Evolutionary conservation across 768 basidiomycete species (phyloP).

Genomic region (Royoungia palumana): DNA sequence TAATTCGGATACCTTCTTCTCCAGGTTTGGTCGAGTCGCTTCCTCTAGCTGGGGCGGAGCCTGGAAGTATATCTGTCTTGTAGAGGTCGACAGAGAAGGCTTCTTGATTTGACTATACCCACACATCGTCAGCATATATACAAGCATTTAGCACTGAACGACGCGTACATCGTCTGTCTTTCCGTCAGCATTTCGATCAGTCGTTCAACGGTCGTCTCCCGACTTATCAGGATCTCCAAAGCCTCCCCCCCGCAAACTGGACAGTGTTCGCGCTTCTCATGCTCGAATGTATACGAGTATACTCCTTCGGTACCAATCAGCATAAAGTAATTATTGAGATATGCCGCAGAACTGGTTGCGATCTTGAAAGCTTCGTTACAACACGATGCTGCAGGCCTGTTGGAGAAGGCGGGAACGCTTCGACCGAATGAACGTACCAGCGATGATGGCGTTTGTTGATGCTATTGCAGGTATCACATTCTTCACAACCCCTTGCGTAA

Average conservation of each 20-base stretch:
- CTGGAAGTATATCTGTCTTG: slow-evolving; percentile 84
- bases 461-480: slow-evolving; percentile 99
- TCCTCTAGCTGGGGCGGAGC: slow-evolving; percentile 89
- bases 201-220: slow-evolving; percentile 76
- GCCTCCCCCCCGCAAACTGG: slow-evolving; percentile 96
- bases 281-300: slow-evolving; percentile 96
- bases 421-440: slow-evolving; percentile 50
- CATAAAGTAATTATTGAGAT: slow-evolving; percentile 98
- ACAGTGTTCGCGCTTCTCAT: slow-evolving; percentile 89
- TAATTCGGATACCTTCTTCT: slow-evolving; percentile 81
- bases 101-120: slow-evolving; percentile 87
- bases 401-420: not conserved
- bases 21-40: slow-evolving; percentile 86
- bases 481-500: slow-evolving; percentile 98
- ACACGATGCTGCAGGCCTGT: slow-evolving; percentile 67
- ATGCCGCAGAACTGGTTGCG: slow-evolving; percentile 91
- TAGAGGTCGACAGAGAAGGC: slow-evolving; percentile 81
- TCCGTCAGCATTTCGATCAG: slow-evolving; percentile 86
- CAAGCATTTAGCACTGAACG: slow-evolving; percentile 9
- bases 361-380: slow-evolving; percentile 99
- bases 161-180: slow-evolving; percentile 81
- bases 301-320: slow-evolving; percentile 94
- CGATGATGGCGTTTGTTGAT: slow-evolving; percentile 97
- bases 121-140: not conserved
- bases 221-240: slow-evolving; percentile 65